Percentiles rank a stretch among this genome's conserved stretches.
Conservation (phyloP, 192 early-diverging fungal species). For the Linnemannia exigua region DNA sequence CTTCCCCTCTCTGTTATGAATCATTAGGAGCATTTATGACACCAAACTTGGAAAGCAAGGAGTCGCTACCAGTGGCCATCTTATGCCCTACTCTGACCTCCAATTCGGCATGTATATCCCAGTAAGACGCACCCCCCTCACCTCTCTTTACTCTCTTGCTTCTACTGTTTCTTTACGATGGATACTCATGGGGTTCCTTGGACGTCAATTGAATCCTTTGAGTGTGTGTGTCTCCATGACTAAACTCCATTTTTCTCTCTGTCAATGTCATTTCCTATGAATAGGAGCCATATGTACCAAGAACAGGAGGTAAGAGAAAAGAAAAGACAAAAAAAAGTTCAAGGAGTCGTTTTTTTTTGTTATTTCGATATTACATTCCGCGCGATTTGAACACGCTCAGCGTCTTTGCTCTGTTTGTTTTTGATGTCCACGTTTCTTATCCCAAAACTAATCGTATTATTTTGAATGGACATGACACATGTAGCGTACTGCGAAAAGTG, state of each 20-base stretch:
- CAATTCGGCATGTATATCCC: slow-evolving; percentile 47
- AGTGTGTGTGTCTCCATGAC: background rate
- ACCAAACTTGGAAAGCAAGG: slow-evolving; percentile 39
- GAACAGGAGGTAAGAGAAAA: slow-evolving; percentile 32
- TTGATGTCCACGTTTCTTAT: background rate
- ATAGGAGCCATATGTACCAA: slow-evolving; percentile 41
- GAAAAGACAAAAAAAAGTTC: background rate
- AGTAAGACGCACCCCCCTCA: background rate
- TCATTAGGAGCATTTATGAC: slow-evolving; percentile 37
- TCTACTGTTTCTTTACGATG: background rate
- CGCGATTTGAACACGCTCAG: background rate
- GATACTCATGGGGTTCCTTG: too few relatives aligned
- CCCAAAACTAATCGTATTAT: background rate
- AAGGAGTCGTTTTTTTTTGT: background rate
- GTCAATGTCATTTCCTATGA: background rate
- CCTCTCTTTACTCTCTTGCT: background rate
- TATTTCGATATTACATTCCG: background rate
- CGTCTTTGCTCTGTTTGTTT: background rate
- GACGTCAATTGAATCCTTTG: background rate
- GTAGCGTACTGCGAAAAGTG: background rate
- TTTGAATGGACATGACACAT: background rate
- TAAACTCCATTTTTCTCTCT: background rate
- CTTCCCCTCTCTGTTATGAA: background rate
- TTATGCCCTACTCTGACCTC: slow-evolving; percentile 48
- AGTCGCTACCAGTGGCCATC: slow-evolving; percentile 39